phyloP scores from a whole-genome alignment of 176 grass and related monocot genomes.

The Bolboschoenus planiculmis region DNA sequence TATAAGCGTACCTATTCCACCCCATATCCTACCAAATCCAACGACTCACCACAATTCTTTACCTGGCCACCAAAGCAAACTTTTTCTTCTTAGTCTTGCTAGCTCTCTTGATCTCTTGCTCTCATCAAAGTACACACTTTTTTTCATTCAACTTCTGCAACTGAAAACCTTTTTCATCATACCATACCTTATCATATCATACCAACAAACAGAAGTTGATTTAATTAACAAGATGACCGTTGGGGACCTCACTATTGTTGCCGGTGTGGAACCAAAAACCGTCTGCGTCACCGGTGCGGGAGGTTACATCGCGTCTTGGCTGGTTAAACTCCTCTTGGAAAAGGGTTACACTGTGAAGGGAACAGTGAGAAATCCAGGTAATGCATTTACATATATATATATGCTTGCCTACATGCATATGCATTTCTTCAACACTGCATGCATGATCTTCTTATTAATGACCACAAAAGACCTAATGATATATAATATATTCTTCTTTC shows the following conservation, averaged over 20 bases:
- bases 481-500: not conserved
- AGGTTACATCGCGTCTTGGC: conserved; percentile 84
- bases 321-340: conserved; percentile 79
- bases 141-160: conserved; percentile 20
- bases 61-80: not conserved
- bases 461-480: not conserved
- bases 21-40: conserved; percentile 46
- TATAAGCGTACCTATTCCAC: conserved; percentile 17
- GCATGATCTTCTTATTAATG: not conserved
- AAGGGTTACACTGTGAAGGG: conserved; percentile 85
- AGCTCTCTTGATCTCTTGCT: not conserved
- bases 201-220: not conserved
- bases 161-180: not conserved
- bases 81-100: not conserved
- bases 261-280: conserved; percentile 7
- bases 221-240: conserved; percentile 26
- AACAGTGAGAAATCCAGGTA: conserved; percentile 90
- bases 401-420: conserved; percentile 4
- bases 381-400: not conserved
- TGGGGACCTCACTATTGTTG: not conserved
- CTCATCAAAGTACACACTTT: not conserved
- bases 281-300: conserved; percentile 90
- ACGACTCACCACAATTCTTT: conserved; percentile 25
- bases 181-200: not conserved
- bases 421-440: not conserved